Percentiles rank a stretch among this genome's conserved stretches.
Evolutionary conservation across 2,329 filamentous ascomycete genomes (phyloP).

Genomic region (Coniella lustricola): DNA sequence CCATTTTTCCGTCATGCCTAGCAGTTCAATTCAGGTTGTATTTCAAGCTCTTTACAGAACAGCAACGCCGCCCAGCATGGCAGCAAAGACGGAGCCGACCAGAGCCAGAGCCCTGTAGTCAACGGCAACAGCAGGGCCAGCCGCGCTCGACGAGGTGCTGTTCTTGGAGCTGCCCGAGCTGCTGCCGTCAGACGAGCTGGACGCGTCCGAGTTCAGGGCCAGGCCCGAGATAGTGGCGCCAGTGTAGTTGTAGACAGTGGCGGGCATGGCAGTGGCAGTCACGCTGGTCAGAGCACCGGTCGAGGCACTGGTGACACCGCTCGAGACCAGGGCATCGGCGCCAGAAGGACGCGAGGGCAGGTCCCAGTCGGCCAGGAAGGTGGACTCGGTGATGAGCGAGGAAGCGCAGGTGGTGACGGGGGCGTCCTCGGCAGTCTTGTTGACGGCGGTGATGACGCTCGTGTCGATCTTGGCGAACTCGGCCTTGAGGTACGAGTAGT

Average conservation of each 20-base stretch:
- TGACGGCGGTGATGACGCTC: slow-evolving; percentile 52
- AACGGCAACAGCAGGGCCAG: background rate
- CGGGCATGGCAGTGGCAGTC: slow-evolving; percentile 16
- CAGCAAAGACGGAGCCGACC: slow-evolving; percentile 11
- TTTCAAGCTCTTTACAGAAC: slow-evolving; percentile 4
- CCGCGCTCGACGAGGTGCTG: slow-evolving; percentile 14
- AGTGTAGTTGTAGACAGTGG: slow-evolving; percentile 15
- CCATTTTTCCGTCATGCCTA: too few species aligned
- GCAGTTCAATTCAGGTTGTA: too few species aligned
- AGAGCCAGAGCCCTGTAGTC: slow-evolving; percentile 12
- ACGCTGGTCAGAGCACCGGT: slow-evolving; percentile 50
- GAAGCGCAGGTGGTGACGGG: slow-evolving; percentile 53
- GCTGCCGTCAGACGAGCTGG: slow-evolving; percentile 4
- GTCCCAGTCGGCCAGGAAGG: slow-evolving; percentile 69
- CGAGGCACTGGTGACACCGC: slow-evolving; percentile 55
- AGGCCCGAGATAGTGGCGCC: slow-evolving; percentile 14
- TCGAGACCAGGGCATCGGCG: slow-evolving; percentile 62
- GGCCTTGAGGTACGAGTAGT: slow-evolving; percentile 59
- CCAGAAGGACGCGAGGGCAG: slow-evolving; percentile 60
- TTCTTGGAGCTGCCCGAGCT: slow-evolving; percentile 5
- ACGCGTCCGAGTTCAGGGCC: slow-evolving; percentile 13
- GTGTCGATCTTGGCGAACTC: slow-evolving; percentile 70
- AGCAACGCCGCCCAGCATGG: slow-evolving; percentile 13
- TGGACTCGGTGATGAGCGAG: slow-evolving; percentile 55
- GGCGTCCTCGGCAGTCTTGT: slow-evolving; percentile 46